These are phyloP conservation scores for Sarocladiaceae sp. DNA, from an alignment of 2,329 filamentous ascomycete genomes.

Conservation along the genomic window DNA sequence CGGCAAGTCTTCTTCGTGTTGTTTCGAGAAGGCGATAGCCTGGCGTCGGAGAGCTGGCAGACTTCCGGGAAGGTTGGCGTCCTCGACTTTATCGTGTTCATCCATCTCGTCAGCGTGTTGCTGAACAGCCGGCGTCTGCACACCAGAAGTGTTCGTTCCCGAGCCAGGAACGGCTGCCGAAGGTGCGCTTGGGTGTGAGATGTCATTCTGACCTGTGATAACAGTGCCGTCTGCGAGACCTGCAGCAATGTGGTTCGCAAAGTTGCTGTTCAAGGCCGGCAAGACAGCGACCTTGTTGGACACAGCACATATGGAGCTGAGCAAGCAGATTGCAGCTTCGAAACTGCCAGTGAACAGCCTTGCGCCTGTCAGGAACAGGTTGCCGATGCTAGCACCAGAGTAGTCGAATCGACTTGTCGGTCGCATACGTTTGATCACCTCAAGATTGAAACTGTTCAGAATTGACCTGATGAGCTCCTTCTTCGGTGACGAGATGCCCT, in stretches of 20 bases:
- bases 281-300: constrained; percentile 73
- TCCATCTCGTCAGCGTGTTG: constrained; percentile 41
- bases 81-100: constrained; percentile 65
- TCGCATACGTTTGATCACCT: constrained; percentile 72
- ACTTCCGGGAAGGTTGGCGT: constrained; percentile 77
- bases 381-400: constrained; percentile 70
- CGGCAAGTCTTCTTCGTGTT: constrained; percentile 68
- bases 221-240: constrained; percentile 69
- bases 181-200: constrained; percentile 74
- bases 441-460: constrained; percentile 71
- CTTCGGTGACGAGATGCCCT: constrained; percentile 63
- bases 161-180: constrained; percentile 38
- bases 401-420: constrained; percentile 75
- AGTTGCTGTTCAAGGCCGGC: constrained; percentile 91
- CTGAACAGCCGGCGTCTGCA: constrained; percentile 22
- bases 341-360: constrained; percentile 89
- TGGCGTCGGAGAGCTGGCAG: constrained; percentile 75
- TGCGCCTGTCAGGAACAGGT: constrained; percentile 78
- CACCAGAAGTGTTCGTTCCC: constrained; percentile 17
- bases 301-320: constrained; percentile 83
- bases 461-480: constrained; percentile 74
- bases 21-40: constrained; percentile 79
- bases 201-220: constrained; percentile 90
- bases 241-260: constrained; percentile 90
- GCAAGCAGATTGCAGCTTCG: constrained; percentile 85